Conservation (phyloP, 371 early-diverging fungal species). For the Cokeromyces recurvatus region DNA sequence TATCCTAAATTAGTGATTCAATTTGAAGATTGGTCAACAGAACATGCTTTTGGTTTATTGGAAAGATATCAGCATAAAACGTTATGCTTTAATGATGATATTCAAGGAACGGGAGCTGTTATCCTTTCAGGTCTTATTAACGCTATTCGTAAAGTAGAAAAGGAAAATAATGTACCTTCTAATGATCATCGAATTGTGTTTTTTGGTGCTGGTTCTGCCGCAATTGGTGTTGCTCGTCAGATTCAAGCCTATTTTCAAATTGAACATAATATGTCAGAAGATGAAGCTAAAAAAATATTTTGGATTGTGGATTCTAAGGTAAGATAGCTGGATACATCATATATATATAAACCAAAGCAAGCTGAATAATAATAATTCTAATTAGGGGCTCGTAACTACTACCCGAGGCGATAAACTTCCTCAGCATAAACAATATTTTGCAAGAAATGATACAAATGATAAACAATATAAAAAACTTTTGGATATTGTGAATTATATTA, state of each 20-base stretch:
- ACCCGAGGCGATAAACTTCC: constrained; percentile 85
- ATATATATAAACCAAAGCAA: no score
- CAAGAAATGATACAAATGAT: constrained; percentile 74
- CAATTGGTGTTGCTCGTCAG: constrained; percentile 87
- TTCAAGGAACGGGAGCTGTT: constrained; percentile 85
- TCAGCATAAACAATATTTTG: constrained; percentile 80
- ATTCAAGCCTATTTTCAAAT: constrained; percentile 72
- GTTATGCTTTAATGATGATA: constrained; percentile 74
- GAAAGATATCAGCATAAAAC: constrained; percentile 62
- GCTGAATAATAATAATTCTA: background rate
- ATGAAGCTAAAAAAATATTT: constrained; percentile 72
- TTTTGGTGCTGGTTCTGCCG: constrained; percentile 88
- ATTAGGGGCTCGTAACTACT: constrained; percentile 67
- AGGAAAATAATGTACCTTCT: constrained; percentile 53
- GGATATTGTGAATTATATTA: constrained; percentile 70
- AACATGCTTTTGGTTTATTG: constrained; percentile 77
- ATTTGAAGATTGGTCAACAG: constrained; percentile 92
- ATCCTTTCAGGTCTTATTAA: constrained; percentile 89
- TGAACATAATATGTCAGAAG: constrained; percentile 65
- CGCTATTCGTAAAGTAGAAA: constrained; percentile 62
- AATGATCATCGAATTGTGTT: constrained; percentile 84
- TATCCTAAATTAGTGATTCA: constrained; percentile 84
- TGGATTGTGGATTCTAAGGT: constrained; percentile 83
- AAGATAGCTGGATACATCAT: background rate
- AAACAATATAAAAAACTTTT: constrained; percentile 63